These are phyloP conservation scores for Pseudocohnilembus persalinus DNA, from an alignment of 169 alveolate genomes.

Conservation along the genomic window DNA sequence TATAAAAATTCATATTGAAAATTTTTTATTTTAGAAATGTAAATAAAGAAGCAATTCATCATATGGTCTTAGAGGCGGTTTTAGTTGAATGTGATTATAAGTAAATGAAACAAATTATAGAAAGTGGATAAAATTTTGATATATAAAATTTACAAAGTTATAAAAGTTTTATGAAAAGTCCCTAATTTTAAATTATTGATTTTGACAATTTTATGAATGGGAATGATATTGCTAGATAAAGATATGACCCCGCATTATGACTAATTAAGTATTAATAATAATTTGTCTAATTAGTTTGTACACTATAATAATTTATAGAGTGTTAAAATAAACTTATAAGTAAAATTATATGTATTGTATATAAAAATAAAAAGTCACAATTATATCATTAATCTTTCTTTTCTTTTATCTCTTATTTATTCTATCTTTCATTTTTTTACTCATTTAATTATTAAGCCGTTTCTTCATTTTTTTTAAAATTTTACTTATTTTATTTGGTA, in stretches of 20 bases:
- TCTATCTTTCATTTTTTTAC: background rate
- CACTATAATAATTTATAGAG: background rate
- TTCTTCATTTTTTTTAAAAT: too few relatives aligned
- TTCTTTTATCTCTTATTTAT: too few relatives aligned
- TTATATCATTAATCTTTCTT: too few relatives aligned
- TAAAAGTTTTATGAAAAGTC: background rate
- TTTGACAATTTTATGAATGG: conserved; percentile 18
- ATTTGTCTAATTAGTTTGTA: background rate
- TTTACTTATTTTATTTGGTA: background rate
- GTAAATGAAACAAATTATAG: background rate
- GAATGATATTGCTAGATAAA: background rate
- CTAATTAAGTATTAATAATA: too few relatives aligned
- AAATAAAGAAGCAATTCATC: background rate
- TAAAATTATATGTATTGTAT: too few relatives aligned
- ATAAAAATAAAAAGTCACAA: background rate
- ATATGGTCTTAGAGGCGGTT: background rate
- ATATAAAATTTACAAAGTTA: background rate
- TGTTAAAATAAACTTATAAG: background rate
- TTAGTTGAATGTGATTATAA: conserved; percentile 19
- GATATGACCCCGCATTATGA: background rate
- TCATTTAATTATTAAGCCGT: too few relatives aligned
- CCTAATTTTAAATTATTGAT: conserved; percentile 9
- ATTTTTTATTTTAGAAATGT: background rate
- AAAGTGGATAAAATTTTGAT: background rate
- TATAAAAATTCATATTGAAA: too few relatives aligned